phyloP scores from a whole-genome alignment of 2,329 filamentous ascomycete genomes.

The Verruconis gallopava region DNA sequence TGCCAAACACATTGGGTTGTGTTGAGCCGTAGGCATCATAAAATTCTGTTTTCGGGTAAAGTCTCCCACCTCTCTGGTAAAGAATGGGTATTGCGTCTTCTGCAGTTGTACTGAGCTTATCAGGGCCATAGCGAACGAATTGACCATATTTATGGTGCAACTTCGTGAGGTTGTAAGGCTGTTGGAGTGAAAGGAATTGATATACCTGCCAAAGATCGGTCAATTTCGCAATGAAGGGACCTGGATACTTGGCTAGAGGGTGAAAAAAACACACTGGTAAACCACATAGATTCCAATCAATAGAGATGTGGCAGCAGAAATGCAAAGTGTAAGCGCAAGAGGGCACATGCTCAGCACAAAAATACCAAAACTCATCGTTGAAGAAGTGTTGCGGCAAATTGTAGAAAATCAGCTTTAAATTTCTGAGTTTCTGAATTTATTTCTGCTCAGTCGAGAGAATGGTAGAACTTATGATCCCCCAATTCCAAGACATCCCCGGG shows the following conservation, averaged over 20 bases:
- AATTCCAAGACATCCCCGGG: no score
- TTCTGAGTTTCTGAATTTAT: no score
- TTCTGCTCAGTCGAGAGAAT: no score
- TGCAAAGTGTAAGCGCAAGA: no score
- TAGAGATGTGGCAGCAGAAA: no score
- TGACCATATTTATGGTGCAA: conserved; percentile 39
- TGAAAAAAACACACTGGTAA: conserved; percentile 42
- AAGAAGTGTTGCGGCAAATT: no score
- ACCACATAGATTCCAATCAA: no score
- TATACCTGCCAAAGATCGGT: conserved; percentile 40
- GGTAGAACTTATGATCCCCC: no score
- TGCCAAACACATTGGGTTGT: not conserved
- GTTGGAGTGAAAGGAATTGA: conserved; percentile 36
- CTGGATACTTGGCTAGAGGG: conserved; percentile 39
- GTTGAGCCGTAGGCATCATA: not conserved
- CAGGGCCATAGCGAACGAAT: conserved; percentile 40
- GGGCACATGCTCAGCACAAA: no score
- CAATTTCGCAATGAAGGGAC: conserved; percentile 41
- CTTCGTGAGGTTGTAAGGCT: conserved; percentile 28
- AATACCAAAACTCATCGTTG: no score
- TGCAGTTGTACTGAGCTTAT: not conserved
- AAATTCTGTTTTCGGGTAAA: not conserved
- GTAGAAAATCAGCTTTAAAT: no score
- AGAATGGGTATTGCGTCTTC: not conserved
- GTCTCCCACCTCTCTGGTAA: not conserved